phyloP scores from a whole-genome alignment of 768 basidiomycete genomes.

The Sutorius australiensis region DNA sequence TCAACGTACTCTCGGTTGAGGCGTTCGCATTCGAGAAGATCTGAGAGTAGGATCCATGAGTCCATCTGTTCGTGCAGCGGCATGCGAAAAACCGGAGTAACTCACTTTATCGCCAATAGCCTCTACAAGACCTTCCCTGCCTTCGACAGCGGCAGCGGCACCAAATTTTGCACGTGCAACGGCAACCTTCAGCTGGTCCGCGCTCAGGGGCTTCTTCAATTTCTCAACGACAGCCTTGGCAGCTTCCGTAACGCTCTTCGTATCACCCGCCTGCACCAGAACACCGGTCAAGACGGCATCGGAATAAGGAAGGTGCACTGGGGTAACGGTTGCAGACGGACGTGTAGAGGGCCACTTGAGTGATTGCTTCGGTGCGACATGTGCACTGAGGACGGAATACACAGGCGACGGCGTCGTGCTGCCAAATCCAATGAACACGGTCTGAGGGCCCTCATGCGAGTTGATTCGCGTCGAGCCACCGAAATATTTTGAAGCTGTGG shows the following conservation, averaged over 20 bases:
- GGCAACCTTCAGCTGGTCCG: constrained; percentile 75
- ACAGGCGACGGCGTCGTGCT: constrained; percentile 63
- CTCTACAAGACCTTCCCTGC: constrained; percentile 60
- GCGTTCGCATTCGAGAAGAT: constrained; percentile 55
- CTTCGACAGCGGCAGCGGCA: constrained; percentile 67
- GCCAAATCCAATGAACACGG: constrained; percentile 88
- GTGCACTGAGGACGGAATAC: constrained; percentile 73
- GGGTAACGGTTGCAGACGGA: constrained; percentile 58
- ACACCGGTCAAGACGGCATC: constrained; percentile 89
- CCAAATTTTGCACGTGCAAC: constrained; percentile 86
- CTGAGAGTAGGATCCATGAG: constrained; percentile 33
- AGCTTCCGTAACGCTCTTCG: constrained; percentile 61
- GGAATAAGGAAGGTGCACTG: constrained; percentile 84
- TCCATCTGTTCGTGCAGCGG: not conserved
- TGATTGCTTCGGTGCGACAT: constrained; percentile 73
- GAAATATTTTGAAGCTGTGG: constrained; percentile 48
- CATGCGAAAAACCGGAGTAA: constrained; percentile 9
- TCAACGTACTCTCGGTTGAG: constrained; percentile 59
- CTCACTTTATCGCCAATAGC: constrained; percentile 63
- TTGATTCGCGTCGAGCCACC: constrained; percentile 86
- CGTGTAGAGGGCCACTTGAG: constrained; percentile 82
- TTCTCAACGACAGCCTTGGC: constrained; percentile 65
- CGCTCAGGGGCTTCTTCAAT: constrained; percentile 53
- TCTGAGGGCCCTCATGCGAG: constrained; percentile 58
- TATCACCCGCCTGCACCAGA: constrained; percentile 65